Percentiles rank a stretch among this genome's conserved stretches.
phyloP scores from a whole-genome alignment of 2,329 filamentous ascomycete species.

The Cytospora mali region DNA sequence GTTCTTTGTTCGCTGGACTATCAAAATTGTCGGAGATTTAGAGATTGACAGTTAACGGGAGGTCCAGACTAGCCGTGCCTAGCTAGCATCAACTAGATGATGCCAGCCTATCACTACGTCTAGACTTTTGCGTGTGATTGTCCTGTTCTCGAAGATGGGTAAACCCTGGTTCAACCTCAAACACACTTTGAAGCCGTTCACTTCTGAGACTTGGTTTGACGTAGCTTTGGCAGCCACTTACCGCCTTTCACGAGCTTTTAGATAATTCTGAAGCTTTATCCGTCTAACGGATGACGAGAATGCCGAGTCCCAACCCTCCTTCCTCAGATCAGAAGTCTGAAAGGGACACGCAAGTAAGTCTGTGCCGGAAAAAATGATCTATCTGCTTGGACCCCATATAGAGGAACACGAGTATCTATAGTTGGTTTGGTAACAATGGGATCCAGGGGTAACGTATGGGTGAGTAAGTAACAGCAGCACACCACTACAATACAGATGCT shows the following conservation, averaged over 20 bases:
- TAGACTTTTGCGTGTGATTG: neutral
- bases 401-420: neutral
- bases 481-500: constrained; percentile 13
- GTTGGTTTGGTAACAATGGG: neutral
- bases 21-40: constrained; percentile 16
- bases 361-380: neutral
- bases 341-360: neutral
- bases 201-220: constrained; percentile 17
- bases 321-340: too few relatives aligned
- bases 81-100: constrained; percentile 13
- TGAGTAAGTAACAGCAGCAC: constrained; percentile 13
- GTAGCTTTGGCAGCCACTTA: constrained; percentile 17
- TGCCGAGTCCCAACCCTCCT: neutral
- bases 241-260: constrained; percentile 6
- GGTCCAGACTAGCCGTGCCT: constrained; percentile 1
- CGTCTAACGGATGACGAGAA: neutral
- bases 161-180: constrained; percentile 25
- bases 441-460: neutral
- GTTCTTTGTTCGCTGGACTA: constrained; percentile 3
- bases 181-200: constrained; percentile 21
- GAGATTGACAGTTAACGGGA: constrained; percentile 5
- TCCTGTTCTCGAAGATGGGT: constrained; percentile 13
- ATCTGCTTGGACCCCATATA: neutral
- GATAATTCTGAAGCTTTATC: neutral
- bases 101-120: constrained; percentile 26